A percentile compares a stretch with the other conserved stretches of the same genome.
phyloP scores from a whole-genome alignment of 163 green algal species.

The Chlorella variabilis region DNA sequence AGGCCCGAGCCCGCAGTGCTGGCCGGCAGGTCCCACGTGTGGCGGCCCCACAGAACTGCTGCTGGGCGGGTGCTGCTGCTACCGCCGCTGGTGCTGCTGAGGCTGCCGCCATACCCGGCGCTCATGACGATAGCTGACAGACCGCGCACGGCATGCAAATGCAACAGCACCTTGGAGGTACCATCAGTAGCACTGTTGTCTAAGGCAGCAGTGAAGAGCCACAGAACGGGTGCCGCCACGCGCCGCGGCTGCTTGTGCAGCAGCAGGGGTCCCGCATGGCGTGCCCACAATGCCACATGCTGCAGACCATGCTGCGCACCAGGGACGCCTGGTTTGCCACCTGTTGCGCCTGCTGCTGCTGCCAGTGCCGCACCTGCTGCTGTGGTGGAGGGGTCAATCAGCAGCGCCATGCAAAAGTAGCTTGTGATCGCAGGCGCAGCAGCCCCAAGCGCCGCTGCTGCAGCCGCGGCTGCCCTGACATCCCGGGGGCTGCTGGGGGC shows the following conservation, averaged over 20 bases:
- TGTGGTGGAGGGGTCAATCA: constrained; percentile 60
- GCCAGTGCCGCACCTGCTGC: neutral
- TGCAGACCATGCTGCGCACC: neutral
- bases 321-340: neutral
- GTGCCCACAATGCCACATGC: constrained; percentile 15
- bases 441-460: constrained; percentile 5
- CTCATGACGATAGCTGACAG: constrained; percentile 62
- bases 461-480: neutral
- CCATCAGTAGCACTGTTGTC: neutral
- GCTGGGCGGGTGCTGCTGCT: constrained; percentile 39
- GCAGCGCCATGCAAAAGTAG: constrained; percentile 72
- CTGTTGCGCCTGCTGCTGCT: neutral
- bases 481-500: constrained; percentile 26
- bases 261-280: constrained; percentile 18
- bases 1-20: neutral
- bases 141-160: constrained; percentile 68
- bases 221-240: constrained; percentile 42
- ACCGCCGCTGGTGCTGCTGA: constrained; percentile 37
- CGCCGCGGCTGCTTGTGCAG: constrained; percentile 11
- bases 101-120: constrained; percentile 43
- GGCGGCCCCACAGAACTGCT: constrained; percentile 61
- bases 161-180: constrained; percentile 31
- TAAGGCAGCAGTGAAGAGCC: constrained; percentile 42
- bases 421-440: constrained; percentile 17
- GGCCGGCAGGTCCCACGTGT: constrained; percentile 29